phyloP scores from a whole-genome alignment of 495 filamentous ascomycete genomes.

The Letharia lupina region DNA sequence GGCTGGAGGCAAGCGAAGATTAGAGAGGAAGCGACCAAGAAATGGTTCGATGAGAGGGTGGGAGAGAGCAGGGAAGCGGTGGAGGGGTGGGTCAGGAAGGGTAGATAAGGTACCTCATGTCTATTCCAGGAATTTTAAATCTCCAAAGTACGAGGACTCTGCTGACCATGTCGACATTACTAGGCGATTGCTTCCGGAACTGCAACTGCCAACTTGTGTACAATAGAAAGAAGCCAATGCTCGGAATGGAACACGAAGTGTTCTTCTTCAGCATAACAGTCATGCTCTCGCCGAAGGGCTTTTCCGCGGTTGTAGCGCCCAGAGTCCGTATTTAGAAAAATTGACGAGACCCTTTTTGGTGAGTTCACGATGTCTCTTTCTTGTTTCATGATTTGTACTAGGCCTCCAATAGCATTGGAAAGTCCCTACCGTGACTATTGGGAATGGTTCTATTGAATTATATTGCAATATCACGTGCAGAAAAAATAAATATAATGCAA shows the following conservation, averaged over 20 bases:
- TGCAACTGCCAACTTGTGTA: not conserved
- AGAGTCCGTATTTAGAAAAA: too few relatives aligned
- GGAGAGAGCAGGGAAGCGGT: slow-evolving; percentile 59
- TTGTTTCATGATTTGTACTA: not conserved
- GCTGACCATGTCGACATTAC: not conserved
- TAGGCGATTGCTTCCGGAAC: not conserved
- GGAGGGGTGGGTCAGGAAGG: slow-evolving; percentile 86
- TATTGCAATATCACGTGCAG: not conserved
- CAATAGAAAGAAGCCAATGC: not conserved
- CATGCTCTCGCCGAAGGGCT: not conserved
- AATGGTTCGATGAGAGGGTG: slow-evolving; percentile 72
- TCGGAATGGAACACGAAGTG: not conserved
- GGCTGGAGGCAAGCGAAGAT: slow-evolving; percentile 61
- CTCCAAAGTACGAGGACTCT: not conserved
- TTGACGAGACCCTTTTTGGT: not conserved
- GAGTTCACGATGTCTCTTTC: not conserved
- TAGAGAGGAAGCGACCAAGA: slow-evolving; percentile 58
- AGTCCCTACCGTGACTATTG: not conserved
- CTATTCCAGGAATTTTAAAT: not conserved
- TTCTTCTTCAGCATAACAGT: not conserved
- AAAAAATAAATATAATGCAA: not conserved
- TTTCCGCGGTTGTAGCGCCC: not conserved
- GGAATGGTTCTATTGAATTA: not conserved
- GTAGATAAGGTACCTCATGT: slow-evolving; percentile 41
- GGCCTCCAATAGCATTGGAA: not conserved